Conservation (phyloP, 2,329 filamentous ascomycete species). For the Sporothrix globosa region DNA sequence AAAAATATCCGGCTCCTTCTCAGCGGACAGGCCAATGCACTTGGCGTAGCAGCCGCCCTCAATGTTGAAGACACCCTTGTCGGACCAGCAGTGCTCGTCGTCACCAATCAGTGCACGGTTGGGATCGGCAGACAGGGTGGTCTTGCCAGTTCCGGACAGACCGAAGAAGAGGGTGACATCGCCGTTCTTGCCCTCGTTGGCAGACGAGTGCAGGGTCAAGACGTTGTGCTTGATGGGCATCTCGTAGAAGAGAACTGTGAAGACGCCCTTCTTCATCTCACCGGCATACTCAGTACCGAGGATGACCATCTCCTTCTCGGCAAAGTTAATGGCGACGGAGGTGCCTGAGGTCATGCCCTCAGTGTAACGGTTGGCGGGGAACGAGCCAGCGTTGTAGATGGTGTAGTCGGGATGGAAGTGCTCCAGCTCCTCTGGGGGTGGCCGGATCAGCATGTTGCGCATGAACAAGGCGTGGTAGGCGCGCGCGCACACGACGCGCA, state of each 20-base stretch:
- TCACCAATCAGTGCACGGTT: slow-evolving; percentile 96
- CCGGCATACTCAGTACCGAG: slow-evolving; percentile 98
- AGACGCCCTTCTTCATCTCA: slow-evolving; percentile 97
- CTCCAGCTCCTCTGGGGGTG: slow-evolving; percentile 85
- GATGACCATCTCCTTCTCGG: slow-evolving; percentile 99
- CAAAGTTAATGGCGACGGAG: slow-evolving; percentile 98
- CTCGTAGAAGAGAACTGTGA: slow-evolving; percentile 99
- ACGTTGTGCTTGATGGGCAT: slow-evolving; percentile 99
- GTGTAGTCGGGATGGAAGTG: slow-evolving; percentile 99
- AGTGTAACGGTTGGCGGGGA: slow-evolving; percentile 98
- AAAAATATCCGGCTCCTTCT: slow-evolving; percentile 99
- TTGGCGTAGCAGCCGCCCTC: slow-evolving; percentile 99
- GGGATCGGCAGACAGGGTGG: slow-evolving; percentile 93
- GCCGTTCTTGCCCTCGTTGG: slow-evolving; percentile 91
- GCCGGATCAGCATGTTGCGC: slow-evolving; percentile 99
- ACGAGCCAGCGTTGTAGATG: slow-evolving; percentile 98
- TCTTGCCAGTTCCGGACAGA: slow-evolving; percentile 98
- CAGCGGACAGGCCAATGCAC: slow-evolving; percentile 92
- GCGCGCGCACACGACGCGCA: slow-evolving; percentile 96
- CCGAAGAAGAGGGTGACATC: slow-evolving; percentile 99
- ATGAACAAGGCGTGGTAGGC: slow-evolving; percentile 99
- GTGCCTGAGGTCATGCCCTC: slow-evolving; percentile 98
- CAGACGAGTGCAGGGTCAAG: slow-evolving; percentile 95
- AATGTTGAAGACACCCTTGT: slow-evolving; percentile 97
- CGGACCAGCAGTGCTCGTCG: slow-evolving; percentile 99